These are phyloP conservation scores for Beverwykella pulmonaria DNA, from an alignment of 495 filamentous ascomycete species.

Conservation along the genomic window DNA sequence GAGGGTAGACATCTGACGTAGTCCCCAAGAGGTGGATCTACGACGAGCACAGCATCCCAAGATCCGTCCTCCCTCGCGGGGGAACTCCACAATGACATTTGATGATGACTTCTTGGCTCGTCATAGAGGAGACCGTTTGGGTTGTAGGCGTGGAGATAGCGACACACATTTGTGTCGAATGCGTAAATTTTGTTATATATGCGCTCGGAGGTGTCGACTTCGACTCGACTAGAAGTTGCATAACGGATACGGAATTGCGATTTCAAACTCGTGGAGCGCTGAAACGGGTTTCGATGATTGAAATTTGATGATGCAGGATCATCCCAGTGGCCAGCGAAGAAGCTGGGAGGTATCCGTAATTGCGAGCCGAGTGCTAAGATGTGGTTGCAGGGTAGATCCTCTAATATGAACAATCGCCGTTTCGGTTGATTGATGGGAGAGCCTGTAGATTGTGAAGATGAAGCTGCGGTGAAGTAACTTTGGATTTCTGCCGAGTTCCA, in stretches of 20 bases:
- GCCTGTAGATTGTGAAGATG: not conserved
- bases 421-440: not conserved
- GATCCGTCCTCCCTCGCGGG: not conserved
- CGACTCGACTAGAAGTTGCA: not conserved
- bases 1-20: not conserved
- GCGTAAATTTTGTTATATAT: not conserved
- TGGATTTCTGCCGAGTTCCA: not conserved
- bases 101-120: conserved; percentile 7
- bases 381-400: conserved; percentile 3
- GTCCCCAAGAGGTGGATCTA: not conserved
- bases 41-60: conserved; percentile 6
- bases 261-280: not conserved
- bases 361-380: conserved; percentile 2
- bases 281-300: not conserved
- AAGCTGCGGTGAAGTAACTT: not conserved
- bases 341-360: conserved; percentile 8
- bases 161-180: conserved; percentile 7
- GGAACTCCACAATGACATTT: conserved; percentile 1
- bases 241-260: not conserved
- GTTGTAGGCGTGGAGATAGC: conserved; percentile 4
- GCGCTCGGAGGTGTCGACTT: not conserved
- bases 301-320: conserved; percentile 1
- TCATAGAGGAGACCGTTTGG: not conserved
- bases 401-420: conserved; percentile 1
- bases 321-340: conserved; percentile 5